phyloP scores from a whole-genome alignment of 192 early-diverging fungal genomes.

The Geranomyces michiganensis region DNA sequence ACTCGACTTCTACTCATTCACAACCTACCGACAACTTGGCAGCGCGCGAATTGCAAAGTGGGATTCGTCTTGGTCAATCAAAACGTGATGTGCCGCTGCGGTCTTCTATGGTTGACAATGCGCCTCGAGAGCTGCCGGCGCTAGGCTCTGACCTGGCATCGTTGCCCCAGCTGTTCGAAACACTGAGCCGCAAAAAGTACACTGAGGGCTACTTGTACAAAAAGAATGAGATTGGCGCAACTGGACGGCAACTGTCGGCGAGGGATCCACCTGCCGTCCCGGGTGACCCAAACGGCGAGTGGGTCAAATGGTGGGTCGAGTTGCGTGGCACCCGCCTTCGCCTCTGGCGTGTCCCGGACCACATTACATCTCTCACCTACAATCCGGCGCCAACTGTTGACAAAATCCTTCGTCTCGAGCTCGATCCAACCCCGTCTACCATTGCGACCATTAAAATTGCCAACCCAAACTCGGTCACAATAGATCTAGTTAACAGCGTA shows the following conservation, averaged over 20 bases:
- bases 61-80: neutral
- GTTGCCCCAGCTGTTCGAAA: neutral
- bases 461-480: constrained; percentile 23
- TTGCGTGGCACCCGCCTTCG: constrained; percentile 45
- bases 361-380: constrained; percentile 35
- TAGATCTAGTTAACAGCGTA: constrained; percentile 44
- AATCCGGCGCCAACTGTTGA: constrained; percentile 28
- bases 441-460: constrained; percentile 43
- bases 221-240: constrained; percentile 35
- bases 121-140: neutral
- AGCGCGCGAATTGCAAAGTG: neutral
- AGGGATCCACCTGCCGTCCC: constrained; percentile 4
- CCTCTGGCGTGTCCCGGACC: constrained; percentile 49
- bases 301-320: constrained; percentile 53
- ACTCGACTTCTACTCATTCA: no score
- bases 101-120: neutral
- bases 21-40: neutral
- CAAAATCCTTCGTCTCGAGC: constrained; percentile 38
- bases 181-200: constrained; percentile 37
- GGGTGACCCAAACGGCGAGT: constrained; percentile 28
- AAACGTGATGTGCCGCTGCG: constrained; percentile 1
- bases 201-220: constrained; percentile 50
- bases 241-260: constrained; percentile 31
- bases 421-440: constrained; percentile 40
- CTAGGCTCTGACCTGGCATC: neutral